Evolutionary conservation across 2,329 filamentous ascomycete genomes (phyloP).

Genomic region (Pseudogymnoascus sp.): DNA sequence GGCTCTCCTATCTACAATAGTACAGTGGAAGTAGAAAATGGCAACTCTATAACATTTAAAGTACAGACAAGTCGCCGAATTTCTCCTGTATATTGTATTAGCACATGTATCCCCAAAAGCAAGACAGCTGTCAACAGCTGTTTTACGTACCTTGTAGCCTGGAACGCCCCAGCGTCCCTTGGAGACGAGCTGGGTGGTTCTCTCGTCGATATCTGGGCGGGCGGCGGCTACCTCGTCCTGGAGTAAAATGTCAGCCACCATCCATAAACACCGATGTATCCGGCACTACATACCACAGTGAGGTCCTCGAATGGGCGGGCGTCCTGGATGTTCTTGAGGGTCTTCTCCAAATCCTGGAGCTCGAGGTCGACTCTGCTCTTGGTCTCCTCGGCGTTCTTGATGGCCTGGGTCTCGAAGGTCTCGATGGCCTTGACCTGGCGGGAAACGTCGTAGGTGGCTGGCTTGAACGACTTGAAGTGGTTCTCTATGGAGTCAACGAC

Average conservation of each 20-base stretch:
- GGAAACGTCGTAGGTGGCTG: conserved; percentile 81
- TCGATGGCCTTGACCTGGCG: conserved; percentile 98
- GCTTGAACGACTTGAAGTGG: conserved; percentile 87
- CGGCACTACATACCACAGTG: conserved; percentile 96
- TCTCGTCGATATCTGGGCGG: conserved; percentile 95
- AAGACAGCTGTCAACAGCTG: neutral
- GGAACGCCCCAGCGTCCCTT: conserved; percentile 98
- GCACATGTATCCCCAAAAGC: conserved; percentile 20
- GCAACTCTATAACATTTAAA: conserved; percentile 51
- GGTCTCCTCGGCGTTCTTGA: conserved; percentile 95
- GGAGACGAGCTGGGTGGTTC: conserved; percentile 86
- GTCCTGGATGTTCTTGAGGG: conserved; percentile 92
- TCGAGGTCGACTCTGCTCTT: conserved; percentile 94
- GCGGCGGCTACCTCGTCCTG: conserved; percentile 92
- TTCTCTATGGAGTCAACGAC: conserved; percentile 96
- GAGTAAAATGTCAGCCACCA: conserved; percentile 15
- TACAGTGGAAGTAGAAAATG: conserved; percentile 48
- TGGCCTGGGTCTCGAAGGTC: conserved; percentile 90
- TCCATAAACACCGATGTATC: conserved; percentile 45
- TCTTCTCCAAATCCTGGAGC: conserved; percentile 88
- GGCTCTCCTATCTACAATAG: conserved; percentile 58
- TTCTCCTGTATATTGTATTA: conserved; percentile 69
- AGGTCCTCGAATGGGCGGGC: conserved; percentile 94
- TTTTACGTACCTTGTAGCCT: conserved; percentile 82
- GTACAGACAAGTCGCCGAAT: conserved; percentile 92